These are phyloP conservation scores for Microcos paniculata DNA, from an alignment of 345 rosid genomes.

Conservation along the genomic window DNA sequence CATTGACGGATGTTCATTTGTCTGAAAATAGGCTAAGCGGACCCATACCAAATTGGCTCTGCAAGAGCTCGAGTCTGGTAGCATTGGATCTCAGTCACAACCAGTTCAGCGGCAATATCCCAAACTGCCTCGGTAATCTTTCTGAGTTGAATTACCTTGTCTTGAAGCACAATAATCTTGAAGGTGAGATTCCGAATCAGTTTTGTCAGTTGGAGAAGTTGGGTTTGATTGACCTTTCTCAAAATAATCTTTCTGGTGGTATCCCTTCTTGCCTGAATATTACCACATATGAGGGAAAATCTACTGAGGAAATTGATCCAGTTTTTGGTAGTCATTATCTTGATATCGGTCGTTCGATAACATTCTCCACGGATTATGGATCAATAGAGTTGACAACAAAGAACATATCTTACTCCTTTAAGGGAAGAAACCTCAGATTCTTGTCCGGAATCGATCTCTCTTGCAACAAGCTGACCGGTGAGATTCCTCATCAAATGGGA, in stretches of 20 bases:
- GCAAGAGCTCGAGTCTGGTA: not conserved
- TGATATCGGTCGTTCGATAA: no score
- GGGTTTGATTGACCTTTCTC: constrained; percentile 27
- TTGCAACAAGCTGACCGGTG: constrained; percentile 30
- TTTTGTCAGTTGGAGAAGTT: constrained; percentile 17
- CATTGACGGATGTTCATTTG: not conserved
- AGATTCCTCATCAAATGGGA: constrained; percentile 33
- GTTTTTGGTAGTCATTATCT: no score
- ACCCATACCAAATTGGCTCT: not conserved
- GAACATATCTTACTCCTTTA: not conserved
- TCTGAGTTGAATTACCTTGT: constrained; percentile 2
- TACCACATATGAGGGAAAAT: not conserved
- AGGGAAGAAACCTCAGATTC: not conserved
- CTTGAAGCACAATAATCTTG: constrained; percentile 11
- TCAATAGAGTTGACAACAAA: constrained; percentile 14
- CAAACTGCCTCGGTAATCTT: not conserved
- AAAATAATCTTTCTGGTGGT: constrained; percentile 1
- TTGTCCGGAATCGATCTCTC: constrained; percentile 44
- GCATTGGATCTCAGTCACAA: constrained; percentile 9
- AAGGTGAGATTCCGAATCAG: constrained; percentile 8
- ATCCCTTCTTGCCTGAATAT: constrained; percentile 1
- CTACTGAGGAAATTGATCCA: not conserved
- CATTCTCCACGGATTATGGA: not conserved
- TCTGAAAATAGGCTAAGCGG: constrained; percentile 5
- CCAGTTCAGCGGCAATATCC: constrained; percentile 2